Base-by-base conservation (phyloP, 2,329 filamentous ascomycete species). In the Monilinia vaccinii-corymbosi region DNA sequence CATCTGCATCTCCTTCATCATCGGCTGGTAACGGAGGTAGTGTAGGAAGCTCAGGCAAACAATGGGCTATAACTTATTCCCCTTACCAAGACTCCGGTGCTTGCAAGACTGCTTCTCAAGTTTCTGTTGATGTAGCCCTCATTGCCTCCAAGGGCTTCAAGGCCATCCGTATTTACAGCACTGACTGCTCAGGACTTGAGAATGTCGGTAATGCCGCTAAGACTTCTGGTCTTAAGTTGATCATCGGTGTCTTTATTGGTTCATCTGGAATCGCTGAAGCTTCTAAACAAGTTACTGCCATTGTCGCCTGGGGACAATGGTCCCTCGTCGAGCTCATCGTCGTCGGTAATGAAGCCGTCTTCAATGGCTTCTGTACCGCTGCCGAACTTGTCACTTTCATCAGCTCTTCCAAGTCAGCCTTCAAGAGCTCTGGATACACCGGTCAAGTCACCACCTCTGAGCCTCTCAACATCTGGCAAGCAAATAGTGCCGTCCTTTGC, bases 261-360 rank as follows among this genome's bases (percentile, higher is more conserved):
- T 77, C 75, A 65, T 78, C 85, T 71, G 72, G 72, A 67, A 77
- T 77, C 70, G 77, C 81, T 60, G 83, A 81, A 60, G 85, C 91
- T 67, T 77, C 59, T 16, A 48, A 63, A 16, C 92, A 97, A 81
- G 81, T 97, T 62, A 75, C 80, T 36, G 82, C 84, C 63, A 88
- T 97, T 73, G 79, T 83, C 74, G 69, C 73, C 62, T 96, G 91
- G 85, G 82, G 76, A 64, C 75, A 88, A 74, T 96, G 87, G 85
- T 80, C 85, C 63, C 73, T 88, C 53, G 86, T 96, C 66, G 82
- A 88, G 72, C 83, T 96, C 69, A 79, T 96, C 65, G 87, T 94
- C 36, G 82, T 96, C 66, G 92, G 91, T 75, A 97, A 97, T 81
- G 93, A 97, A 81, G 86, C 88, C 67, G 77, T 96, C 73, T 88